Evolutionary conservation across 2,329 filamentous ascomycete species (phyloP).

Genomic region (Torrubiellomyces zombiae): DNA sequence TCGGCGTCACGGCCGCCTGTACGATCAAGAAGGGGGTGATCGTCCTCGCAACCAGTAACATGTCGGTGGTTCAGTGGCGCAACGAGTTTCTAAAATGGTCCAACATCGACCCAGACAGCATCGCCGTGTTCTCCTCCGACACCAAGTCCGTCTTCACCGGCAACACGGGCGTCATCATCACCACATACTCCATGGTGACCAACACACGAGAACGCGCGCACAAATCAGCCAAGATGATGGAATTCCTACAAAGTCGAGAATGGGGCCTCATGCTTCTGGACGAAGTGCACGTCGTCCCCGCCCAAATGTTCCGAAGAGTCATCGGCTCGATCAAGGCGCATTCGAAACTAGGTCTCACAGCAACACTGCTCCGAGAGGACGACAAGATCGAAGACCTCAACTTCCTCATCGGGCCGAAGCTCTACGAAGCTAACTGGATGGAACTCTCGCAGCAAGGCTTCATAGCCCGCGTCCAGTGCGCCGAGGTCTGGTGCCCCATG

Average conservation of each 20-base stretch:
- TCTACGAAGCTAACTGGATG: conserved; percentile 99
- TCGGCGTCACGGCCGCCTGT: conserved; percentile 95
- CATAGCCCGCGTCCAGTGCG: conserved; percentile 93
- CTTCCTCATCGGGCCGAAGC: conserved; percentile 90
- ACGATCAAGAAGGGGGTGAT: conserved; percentile 96
- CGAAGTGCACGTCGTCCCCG: conserved; percentile 94
- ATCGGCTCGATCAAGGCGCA: conserved; percentile 88
- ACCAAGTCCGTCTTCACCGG: conserved; percentile 69
- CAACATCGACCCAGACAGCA: conserved; percentile 81
- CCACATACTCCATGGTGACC: conserved; percentile 98
- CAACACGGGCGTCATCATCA: conserved; percentile 90
- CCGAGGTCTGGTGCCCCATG: conserved; percentile 99
- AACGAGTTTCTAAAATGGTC: conserved; percentile 97
- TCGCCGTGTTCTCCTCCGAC: conserved; percentile 88
- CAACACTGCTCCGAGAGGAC: conserved; percentile 85
- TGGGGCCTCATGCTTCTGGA: conserved; percentile 97
- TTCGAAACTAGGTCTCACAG: conserved; percentile 85
- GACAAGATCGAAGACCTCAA: conserved; percentile 97
- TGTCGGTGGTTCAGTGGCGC: conserved; percentile 95
- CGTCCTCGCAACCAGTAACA: conserved; percentile 88
- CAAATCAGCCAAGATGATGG: conserved; percentile 95
- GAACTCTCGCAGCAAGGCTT: conserved; percentile 92
- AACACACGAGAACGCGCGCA: conserved; percentile 75
- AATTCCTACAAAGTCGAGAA: conserved; percentile 74
- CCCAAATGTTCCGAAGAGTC: conserved; percentile 89